phyloP scores from a whole-genome alignment of 2,329 filamentous ascomycete species.

The Nannizziopsis arthrosporioides region DNA sequence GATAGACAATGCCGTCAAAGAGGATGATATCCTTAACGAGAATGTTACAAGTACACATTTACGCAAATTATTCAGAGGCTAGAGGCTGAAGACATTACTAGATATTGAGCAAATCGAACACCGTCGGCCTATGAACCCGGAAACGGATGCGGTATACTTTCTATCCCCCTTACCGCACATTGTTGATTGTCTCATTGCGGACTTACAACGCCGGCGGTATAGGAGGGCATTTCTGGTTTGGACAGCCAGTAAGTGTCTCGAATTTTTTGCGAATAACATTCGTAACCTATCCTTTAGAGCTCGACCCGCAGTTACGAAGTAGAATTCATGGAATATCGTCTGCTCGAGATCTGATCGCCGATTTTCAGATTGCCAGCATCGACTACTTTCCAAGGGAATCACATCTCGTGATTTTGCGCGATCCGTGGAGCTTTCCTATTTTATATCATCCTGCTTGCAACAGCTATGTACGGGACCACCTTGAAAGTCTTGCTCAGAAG shows the following conservation, averaged over 20 bases:
- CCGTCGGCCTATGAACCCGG: conserved; percentile 65
- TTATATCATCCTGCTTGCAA: conserved; percentile 88
- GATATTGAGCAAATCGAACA: conserved; percentile 93
- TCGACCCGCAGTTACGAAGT: conserved; percentile 58
- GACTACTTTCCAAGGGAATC: conserved; percentile 88
- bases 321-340: conserved; percentile 61
- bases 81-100: conserved; percentile 29
- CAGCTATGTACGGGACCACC: conserved; percentile 65
- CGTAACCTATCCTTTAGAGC: conserved; percentile 17
- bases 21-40: conserved; percentile 93
- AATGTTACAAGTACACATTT: conserved; percentile 71
- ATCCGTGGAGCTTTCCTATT: conserved; percentile 90
- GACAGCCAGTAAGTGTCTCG: conserved; percentile 50
- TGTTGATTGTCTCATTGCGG: conserved; percentile 85
- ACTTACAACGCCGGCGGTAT: conserved; percentile 78
- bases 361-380: conserved; percentile 70
- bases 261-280: conserved; percentile 2
- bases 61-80: conserved; percentile 12
- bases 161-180: conserved; percentile 76
- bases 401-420: conserved; percentile 78
- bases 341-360: conserved; percentile 62
- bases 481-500: conserved; percentile 80
- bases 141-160: conserved; percentile 92
- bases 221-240: conserved; percentile 69
- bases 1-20: conserved; percentile 78